Base-by-base conservation (phyloP, 2,329 filamentous ascomycete genomes). In the Acrodontium crateriforme region DNA sequence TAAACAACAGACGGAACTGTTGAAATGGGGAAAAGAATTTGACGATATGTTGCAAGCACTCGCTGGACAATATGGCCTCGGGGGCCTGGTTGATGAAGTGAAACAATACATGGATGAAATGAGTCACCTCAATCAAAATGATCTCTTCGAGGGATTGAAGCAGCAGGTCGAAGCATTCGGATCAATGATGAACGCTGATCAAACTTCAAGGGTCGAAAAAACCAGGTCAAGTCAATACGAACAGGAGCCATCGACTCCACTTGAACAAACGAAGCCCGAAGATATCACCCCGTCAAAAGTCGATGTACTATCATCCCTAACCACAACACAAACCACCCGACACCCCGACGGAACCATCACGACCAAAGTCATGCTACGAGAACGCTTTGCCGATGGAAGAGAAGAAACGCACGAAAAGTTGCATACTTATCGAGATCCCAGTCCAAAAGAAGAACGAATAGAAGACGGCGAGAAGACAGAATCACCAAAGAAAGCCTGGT, bases 401-500 rank as follows among this genome's bases (percentile, higher is more conserved):
- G 71, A 74, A 42, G 69, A 74, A 45, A 67, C 52, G 18, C 61
- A 65, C 6, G 67, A 72, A 39, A 68, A 63, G 6, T 52, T 65
- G 3, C 63, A 71, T 18, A 63, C 57, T 0, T 42, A 39, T 6
- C 37, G 32, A n/a, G 29, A 38, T 9, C 11, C 9, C 12, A 10
- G 11, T 14, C 13, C n/a, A 4, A 24, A 25, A 29, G 27, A 29
- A 10, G 16, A 27, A 25, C 30, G 20, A 23, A 25, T 30, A 32
- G 15, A 24, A 26, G 26, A 18, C 31, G 3, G 31, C 16, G 21
- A 33, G 36, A 38, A 40, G 30, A 40, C 31, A 15, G 30, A 35
- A 25, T 12, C 20, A 22, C 20, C 10, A n/a, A 32, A 35, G 20
- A 34, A 34, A 13, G 32, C 29, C 12, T 35, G 32, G 32, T 35